Percentiles rank a stretch among this genome's conserved stretches.
These are phyloP conservation scores for Climacium dendroides DNA, from an alignment of 225 moss, liverwort and hornwort genomes.

Conservation along the genomic window DNA sequence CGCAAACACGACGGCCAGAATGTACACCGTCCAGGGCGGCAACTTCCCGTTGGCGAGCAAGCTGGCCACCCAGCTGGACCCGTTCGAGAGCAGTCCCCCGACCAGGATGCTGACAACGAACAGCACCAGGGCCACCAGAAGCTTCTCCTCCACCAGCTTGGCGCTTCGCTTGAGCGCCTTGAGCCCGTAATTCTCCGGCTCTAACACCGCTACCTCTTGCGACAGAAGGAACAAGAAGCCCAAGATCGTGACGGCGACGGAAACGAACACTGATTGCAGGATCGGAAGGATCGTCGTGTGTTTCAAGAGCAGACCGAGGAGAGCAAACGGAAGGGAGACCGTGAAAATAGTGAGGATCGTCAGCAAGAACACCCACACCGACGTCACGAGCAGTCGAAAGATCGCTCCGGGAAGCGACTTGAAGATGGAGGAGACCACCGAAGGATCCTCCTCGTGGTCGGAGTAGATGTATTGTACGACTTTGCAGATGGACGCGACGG, in stretches of 20 bases:
- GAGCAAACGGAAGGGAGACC: not conserved
- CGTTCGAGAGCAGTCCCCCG: not conserved
- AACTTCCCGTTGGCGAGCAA: not conserved
- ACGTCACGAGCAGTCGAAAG: not conserved
- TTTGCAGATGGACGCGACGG: conserved; percentile 7
- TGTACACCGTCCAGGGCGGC: not conserved
- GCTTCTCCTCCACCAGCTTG: conserved; percentile 19
- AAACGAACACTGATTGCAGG: not conserved
- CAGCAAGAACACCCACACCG: not conserved
- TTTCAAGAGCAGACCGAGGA: not conserved
- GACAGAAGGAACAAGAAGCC: conserved; percentile 9
- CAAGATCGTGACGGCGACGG: not conserved
- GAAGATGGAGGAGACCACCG: not conserved
- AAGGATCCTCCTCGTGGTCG: not conserved
- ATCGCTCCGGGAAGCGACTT: conserved; percentile 4
- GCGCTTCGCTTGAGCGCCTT: conserved; percentile 21
- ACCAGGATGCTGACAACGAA: not conserved
- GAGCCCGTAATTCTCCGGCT: conserved; percentile 11
- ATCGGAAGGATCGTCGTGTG: not conserved
- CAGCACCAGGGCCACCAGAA: not conserved
- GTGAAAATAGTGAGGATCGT: not conserved
- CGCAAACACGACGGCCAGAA: not conserved
- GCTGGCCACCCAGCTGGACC: not conserved
- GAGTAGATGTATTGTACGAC: conserved; percentile 11
- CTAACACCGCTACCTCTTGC: conserved; percentile 17